Percentiles rank a stretch among this genome's conserved stretches.
phyloP scores from a whole-genome alignment of 2,329 filamentous ascomycete species.

The Venturia carpophila region DNA sequence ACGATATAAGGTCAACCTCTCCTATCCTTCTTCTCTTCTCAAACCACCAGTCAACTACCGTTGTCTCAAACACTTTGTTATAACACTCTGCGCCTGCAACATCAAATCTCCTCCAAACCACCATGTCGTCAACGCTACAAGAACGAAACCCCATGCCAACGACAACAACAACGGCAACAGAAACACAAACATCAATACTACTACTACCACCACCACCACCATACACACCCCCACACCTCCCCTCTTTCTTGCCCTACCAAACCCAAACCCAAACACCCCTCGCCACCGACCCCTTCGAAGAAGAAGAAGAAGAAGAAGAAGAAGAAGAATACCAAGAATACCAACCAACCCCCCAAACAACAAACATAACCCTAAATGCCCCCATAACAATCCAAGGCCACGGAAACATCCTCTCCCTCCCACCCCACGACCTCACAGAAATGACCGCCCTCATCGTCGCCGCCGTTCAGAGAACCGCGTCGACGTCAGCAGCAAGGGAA shows the following conservation, averaged over 20 bases:
- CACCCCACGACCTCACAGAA: not conserved
- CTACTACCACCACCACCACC: not conserved
- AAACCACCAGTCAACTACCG: not conserved
- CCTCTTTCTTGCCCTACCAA: not conserved
- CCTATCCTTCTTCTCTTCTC: not conserved
- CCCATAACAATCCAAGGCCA: slow-evolving; percentile 2
- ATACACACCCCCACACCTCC: not conserved
- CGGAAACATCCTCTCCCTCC: not conserved
- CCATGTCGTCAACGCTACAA: not conserved
- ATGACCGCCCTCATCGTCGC: not conserved
- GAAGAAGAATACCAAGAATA: not conserved
- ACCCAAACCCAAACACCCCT: not conserved
- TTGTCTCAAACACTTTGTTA: not conserved
- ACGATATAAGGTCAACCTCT: not conserved
- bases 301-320: not conserved
- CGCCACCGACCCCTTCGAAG: not conserved
- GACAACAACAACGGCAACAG: not conserved
- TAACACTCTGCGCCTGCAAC: too few species aligned
- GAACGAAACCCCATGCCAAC: not conserved
- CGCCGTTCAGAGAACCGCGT: not conserved
- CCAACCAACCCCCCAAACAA: not conserved
- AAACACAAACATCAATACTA: not conserved
- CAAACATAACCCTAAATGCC: not conserved
- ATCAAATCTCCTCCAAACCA: too few species aligned
- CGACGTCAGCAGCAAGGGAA: not conserved